Evolutionary conservation across 306 rosid genomes (phyloP).

Genomic region (Luffa aegyptiaca): DNA sequence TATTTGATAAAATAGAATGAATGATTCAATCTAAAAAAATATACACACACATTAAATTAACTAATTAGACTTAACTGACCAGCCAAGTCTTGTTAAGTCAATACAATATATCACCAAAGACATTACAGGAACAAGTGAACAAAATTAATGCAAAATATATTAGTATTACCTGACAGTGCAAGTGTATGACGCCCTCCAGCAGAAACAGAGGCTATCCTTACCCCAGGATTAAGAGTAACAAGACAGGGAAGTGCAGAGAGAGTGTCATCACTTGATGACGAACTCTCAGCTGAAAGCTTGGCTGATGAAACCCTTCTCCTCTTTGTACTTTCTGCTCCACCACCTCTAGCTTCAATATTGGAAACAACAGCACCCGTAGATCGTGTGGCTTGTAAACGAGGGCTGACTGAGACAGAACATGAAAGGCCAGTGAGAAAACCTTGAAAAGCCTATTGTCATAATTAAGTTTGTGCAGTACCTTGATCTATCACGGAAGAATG

Average conservation of each 20-base stretch:
- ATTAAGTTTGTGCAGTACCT: conserved; percentile 35
- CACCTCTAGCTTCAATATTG: conserved; percentile 19
- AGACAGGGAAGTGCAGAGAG: conserved; percentile 79
- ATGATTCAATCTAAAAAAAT: not conserved
- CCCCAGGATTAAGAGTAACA: conserved; percentile 67
- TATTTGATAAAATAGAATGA: not conserved
- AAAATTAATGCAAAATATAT: conserved; percentile 4
- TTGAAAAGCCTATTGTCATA: conserved; percentile 10
- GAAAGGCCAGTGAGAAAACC: not conserved
- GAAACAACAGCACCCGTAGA: conserved; percentile 38
- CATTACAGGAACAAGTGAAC: not conserved
- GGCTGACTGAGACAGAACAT: conserved; percentile 45
- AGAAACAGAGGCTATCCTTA: conserved; percentile 69
- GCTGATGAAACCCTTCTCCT: conserved; percentile 63
- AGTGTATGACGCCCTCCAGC: conserved; percentile 95
- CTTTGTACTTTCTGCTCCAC: conserved; percentile 73
- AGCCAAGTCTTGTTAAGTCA: not conserved
- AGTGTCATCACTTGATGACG: conserved; percentile 65
- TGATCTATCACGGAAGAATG: conserved; percentile 54
- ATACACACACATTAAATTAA: not conserved
- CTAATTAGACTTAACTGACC: not conserved
- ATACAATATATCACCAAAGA: not conserved
- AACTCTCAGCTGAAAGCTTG: conserved; percentile 66
- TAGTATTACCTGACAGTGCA: conserved; percentile 60
- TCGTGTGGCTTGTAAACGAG: conserved; percentile 52